A percentile compares a stretch with the other conserved stretches of the same genome.
phyloP scores from a whole-genome alignment of 73 alveolate species.

The Blepharisma japonicum region DNA sequence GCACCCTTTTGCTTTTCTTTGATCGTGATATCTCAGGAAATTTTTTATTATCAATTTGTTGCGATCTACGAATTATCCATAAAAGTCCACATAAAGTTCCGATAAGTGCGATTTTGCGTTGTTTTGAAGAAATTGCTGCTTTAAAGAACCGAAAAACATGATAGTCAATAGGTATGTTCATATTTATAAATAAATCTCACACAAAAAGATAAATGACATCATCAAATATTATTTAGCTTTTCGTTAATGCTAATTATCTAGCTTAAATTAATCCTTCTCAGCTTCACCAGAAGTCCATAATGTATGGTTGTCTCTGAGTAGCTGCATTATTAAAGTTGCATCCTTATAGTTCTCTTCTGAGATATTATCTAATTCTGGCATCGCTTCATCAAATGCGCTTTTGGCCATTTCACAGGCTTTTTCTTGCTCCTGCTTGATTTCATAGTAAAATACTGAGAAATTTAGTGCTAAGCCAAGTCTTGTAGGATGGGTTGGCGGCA shows the following conservation, averaged over 20 bases:
- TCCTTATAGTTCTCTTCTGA: conserved; percentile 68
- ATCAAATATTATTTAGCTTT: too few relatives aligned
- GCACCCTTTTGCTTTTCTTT: neutral
- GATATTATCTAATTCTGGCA: conserved; percentile 62
- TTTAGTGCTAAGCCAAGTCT: conserved; percentile 68
- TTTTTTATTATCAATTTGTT: neutral
- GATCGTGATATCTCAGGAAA: neutral
- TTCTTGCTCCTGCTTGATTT: conserved; percentile 50
- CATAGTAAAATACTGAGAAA: conserved; percentile 71
- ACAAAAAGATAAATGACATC: too few relatives aligned
- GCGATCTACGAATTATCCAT: neutral
- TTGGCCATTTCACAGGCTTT: conserved; percentile 74
- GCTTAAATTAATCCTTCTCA: too few relatives aligned
- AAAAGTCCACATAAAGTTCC: neutral
- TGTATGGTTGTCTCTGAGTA: conserved; percentile 17
- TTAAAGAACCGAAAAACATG: neutral
- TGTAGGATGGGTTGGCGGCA: conserved; percentile 50
- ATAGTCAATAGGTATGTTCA: too few relatives aligned
- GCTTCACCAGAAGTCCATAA: too few relatives aligned
- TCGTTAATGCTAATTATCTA: too few relatives aligned
- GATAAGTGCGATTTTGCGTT: conserved; percentile 4
- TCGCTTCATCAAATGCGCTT: conserved; percentile 66
- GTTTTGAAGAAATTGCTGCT: neutral
- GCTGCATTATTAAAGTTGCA: conserved; percentile 63
- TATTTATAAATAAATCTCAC: too few relatives aligned